A percentile compares a stretch with the other conserved stretches of the same genome.
These are phyloP conservation scores for Fusarium sambucinum DNA, from an alignment of 2,329 filamentous ascomycete genomes.

Conservation along the genomic window DNA sequence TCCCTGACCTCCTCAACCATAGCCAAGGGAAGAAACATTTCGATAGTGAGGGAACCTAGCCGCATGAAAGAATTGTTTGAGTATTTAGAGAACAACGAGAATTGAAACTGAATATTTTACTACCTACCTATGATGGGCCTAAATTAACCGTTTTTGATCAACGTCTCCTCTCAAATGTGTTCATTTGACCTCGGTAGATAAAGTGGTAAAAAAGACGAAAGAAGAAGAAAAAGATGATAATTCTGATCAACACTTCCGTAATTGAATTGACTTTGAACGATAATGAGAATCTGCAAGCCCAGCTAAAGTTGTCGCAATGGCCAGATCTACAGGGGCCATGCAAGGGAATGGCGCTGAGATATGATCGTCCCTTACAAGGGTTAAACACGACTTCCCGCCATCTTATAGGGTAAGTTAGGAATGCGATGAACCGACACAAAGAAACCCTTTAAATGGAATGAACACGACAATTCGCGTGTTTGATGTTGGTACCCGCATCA, in stretches of 20 bases:
- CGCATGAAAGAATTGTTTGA: background rate
- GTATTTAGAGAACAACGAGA: background rate
- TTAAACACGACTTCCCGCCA: background rate
- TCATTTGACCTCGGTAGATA: too few species aligned
- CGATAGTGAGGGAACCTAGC: fast-evolving
- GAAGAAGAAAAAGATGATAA: too few species aligned
- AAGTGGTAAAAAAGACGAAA: too few species aligned
- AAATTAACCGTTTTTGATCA: too few species aligned
- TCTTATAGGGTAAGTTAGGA: slow-evolving; percentile 6
- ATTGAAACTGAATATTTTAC: too few species aligned
- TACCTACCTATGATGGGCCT: too few species aligned
- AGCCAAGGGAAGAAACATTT: fast-evolving
- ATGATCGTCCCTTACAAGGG: slow-evolving; percentile 32
- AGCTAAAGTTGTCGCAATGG: background rate
- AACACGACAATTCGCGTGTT: background rate
- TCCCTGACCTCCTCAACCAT: fast-evolving
- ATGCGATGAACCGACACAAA: slow-evolving; percentile 11
- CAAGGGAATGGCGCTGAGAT: slow-evolving; percentile 40
- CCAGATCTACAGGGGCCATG: slow-evolving; percentile 16
- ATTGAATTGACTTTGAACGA: background rate
- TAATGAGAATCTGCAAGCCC: background rate
- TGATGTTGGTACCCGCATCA: background rate
- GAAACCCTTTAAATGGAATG: too few species aligned
- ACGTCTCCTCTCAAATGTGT: too few species aligned
- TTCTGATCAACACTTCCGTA: background rate